Base-by-base conservation (phyloP, 208 protist genomes). In the Naegleria fowleri region DNA sequence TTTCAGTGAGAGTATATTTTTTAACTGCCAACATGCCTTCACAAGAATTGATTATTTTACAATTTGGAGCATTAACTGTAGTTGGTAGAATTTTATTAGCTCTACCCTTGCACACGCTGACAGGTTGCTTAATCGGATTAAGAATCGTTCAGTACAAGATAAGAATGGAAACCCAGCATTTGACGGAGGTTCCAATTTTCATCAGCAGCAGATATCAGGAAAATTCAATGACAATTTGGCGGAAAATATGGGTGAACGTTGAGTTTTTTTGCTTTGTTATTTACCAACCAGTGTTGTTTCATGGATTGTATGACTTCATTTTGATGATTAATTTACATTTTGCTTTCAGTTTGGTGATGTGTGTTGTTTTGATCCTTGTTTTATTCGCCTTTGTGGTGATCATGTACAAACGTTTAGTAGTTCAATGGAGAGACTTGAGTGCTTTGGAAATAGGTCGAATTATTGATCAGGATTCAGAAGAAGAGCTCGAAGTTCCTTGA, bases 301-400 rank as follows among this genome's bases (percentile, higher is more conserved):
- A 86, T 86, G 83, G 83, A 11, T 86, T 86, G 41, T 86, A 86
- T 86, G 83, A 86, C 41, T 86, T 86, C 48, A 86, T 86, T 86
- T 48, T 86, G 41, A 25, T 86, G 29, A 36, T 79, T 36, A 33
- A 79, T 79, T 67, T 67, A 67, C 55, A 67, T 67, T 67, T 67
- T 67, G 55, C 22, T 67, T 67, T 67, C 22, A 67, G 55, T 67
- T 67, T 67, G 55, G 22, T 67, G 11, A 29, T 67, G 22, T 67
- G 55, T 67, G 22, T 67, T 29, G 22, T 67, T 29, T 29, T 67
- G 11, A 19, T 67, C 22, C 19, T 67, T 29, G 22, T 29, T 67
- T 13, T 67, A 67, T 67, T 67, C 13, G 22, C 22, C 0, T 2
- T 67, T 29, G 55, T 67, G 19, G 11, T 67, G 19, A 67, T 67